These are phyloP conservation scores for Cinnamomum chago DNA, from an alignment of 164 flowering plant genomes.

Conservation along the genomic window DNA sequence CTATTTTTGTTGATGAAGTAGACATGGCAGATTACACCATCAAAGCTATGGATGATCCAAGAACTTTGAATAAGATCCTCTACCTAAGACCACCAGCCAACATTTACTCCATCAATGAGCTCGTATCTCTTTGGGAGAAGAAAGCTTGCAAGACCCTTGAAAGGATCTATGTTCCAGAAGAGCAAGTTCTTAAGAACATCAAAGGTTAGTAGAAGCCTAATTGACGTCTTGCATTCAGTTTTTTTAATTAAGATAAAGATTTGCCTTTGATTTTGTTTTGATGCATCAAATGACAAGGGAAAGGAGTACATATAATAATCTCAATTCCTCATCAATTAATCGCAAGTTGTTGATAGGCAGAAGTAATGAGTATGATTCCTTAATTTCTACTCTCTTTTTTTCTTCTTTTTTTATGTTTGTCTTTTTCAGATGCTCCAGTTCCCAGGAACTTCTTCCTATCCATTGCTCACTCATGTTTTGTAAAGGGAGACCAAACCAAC, in stretches of 20 bases:
- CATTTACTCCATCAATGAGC: slow-evolving; percentile 50
- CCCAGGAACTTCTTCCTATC: slow-evolving; percentile 30
- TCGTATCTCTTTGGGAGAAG: slow-evolving; percentile 64
- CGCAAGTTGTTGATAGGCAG: no score
- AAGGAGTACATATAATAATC: no score
- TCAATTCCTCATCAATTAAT: no score
- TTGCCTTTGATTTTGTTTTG: no score
- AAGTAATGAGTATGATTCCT: no score
- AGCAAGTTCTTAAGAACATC: slow-evolving; percentile 52
- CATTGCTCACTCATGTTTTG: slow-evolving; percentile 22
- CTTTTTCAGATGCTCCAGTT: slow-evolving; percentile 30
- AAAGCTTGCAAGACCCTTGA: slow-evolving; percentile 62
- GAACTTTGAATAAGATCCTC: no score
- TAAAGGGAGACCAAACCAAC: slow-evolving; percentile 42
- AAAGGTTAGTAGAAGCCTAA: slow-evolving; percentile 35
- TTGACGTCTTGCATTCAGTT: neutral
- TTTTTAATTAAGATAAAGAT: neutral
- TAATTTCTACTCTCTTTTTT: no score
- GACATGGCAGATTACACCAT: no score
- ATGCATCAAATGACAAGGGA: no score
- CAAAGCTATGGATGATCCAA: no score
- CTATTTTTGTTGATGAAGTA: slow-evolving; percentile 49
- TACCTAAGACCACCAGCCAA: slow-evolving; percentile 43
- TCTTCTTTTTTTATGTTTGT: no score
- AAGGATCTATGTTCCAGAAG: slow-evolving; percentile 47